Base-by-base conservation (phyloP, 768 basidiomycete genomes). In the Mycena vitilis region DNA sequence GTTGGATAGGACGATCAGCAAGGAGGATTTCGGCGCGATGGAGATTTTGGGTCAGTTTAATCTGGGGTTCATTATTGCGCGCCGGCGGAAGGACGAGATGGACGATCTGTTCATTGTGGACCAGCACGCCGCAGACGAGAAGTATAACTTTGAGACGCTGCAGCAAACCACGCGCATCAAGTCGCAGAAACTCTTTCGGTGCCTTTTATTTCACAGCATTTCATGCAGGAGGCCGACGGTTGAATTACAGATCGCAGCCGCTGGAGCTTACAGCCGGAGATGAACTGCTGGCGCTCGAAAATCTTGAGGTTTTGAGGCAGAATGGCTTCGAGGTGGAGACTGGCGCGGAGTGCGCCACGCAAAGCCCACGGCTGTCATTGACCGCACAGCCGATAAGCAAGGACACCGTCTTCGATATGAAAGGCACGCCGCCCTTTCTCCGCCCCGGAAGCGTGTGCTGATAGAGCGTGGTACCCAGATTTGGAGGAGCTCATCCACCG, bases 31-130 rank as follows among this genome's bases (percentile, higher is more conserved):
- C 73, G 85, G 78, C 9, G 72, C 72, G 8, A 99, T 99, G 98
- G 84, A 90, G 0, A 80, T 98, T 15, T 71, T 97, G 49, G 98
- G 98, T 0, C 98, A 99, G 79, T 99, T 98, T 79, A 99, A 99
- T 73, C 86, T 91, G 38, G 96, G 96, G 0, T 99, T 99, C 79
- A 95, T 99, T 78, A 86, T 99, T 65, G 87, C 89, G 3, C 88
- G 96, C 8, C 86, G 92, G 72, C 81, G 82, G 64, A 82, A 82
- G 68, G 56, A 15, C 10, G 74, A 64, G 15, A 82, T 89, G 80
- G 96, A 99, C 75, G 97, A 99, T 74, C 82, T 99, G 48, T 99
- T 98, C 80, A 95, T 99, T 69, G 87, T 99, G 20, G 97, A 99
- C 74, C 97, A 99, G 76, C 97, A 99, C 78, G 97, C 97, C 6